Percentiles rank a stretch among this genome's conserved stretches.
These are phyloP conservation scores for Suhomyces bribrorum DNA, from an alignment of 1,139 yeast genomes.

Conservation along the genomic window DNA sequence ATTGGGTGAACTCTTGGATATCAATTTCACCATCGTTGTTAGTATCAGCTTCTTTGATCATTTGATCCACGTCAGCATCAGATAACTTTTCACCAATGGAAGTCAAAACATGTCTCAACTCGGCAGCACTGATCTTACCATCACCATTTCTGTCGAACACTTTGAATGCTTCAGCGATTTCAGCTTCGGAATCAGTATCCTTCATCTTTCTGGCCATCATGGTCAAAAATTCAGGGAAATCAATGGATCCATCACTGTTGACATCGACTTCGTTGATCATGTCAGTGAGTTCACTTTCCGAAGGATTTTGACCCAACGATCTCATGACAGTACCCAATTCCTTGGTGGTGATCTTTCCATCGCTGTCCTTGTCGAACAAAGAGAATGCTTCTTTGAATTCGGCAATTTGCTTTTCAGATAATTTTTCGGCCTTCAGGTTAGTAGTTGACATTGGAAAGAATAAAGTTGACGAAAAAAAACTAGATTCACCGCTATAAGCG, in stretches of 20 bases:
- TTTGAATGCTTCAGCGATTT: constrained; percentile 94
- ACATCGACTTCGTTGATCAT: constrained; percentile 96
- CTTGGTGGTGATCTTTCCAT: constrained; percentile 91
- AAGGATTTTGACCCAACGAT: constrained; percentile 94
- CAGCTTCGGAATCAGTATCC: constrained; percentile 96
- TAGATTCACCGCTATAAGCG: not conserved
- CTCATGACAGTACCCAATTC: constrained; percentile 99
- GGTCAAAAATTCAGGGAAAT: constrained; percentile 80
- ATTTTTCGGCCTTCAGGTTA: constrained; percentile 65
- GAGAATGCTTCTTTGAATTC: constrained; percentile 98
- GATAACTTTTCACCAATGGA: constrained; percentile 62
- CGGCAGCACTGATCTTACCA: constrained; percentile 95
- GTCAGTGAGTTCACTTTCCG: constrained; percentile 93
- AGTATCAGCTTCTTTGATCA: constrained; percentile 94
- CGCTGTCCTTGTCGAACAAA: constrained; percentile 92
- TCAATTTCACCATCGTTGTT: constrained; percentile 96
- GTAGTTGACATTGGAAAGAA: constrained; percentile 4
- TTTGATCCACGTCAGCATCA: constrained; percentile 94
- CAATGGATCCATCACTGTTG: constrained; percentile 92
- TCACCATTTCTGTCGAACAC: constrained; percentile 94
- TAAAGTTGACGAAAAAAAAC: constrained; percentile 1
- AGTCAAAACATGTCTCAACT: constrained; percentile 84
- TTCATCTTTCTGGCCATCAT: constrained; percentile 95
- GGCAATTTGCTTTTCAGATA: constrained; percentile 93
- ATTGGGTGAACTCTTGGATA: constrained; percentile 89